Base-by-base conservation (phyloP, 768 basidiomycete species). In the Termitomyces sp. region DNA sequence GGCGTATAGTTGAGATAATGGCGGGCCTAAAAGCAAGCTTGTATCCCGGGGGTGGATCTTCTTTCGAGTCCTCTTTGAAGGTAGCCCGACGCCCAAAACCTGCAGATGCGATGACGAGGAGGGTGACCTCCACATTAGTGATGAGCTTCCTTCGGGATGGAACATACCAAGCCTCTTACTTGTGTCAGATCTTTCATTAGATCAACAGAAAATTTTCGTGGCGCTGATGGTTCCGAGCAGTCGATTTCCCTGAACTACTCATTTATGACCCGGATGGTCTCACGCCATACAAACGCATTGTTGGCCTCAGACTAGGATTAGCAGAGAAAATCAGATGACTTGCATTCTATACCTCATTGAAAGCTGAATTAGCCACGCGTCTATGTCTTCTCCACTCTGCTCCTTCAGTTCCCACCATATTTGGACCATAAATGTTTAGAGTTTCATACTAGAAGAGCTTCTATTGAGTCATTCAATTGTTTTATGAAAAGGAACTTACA, bases 211-310 rank as follows among this genome's bases (percentile, higher is more conserved):
- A 47, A 38, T 23, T 50, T 50, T 38, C 21, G 38, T 15, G 54
- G 15, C 11, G 55, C 19, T 21, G 17, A 33, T 30, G 12, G 50
- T 33, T 55, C 42, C 44, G 35, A 21, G 1, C 40, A 44, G 12
- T 75, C 74, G 7, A 80, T 62, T 19, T 73, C 64, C 14, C 66
- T 62, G 46, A 78, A 73, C 78, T 77, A 78, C 58, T 79, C 74
- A 26, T 73, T 61, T 8, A 72, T 56, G 1, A 77, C 64, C 33
- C 70, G 71, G 9, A 72, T 67, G 0, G 75, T 70, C 60, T 81
- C 78, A 15, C 66, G 63, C 80, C 80, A 81, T 5, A 78, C 78
- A n/a, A 80, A 67, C 6, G 75, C 72, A 54, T 75, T 70, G 37
- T 80, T 78, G 11, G 73, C 70, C 79, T 80, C 54, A 47, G 50